These are phyloP conservation scores for Trametes punicea DNA, from an alignment of 768 basidiomycete genomes.

Conservation along the genomic window DNA sequence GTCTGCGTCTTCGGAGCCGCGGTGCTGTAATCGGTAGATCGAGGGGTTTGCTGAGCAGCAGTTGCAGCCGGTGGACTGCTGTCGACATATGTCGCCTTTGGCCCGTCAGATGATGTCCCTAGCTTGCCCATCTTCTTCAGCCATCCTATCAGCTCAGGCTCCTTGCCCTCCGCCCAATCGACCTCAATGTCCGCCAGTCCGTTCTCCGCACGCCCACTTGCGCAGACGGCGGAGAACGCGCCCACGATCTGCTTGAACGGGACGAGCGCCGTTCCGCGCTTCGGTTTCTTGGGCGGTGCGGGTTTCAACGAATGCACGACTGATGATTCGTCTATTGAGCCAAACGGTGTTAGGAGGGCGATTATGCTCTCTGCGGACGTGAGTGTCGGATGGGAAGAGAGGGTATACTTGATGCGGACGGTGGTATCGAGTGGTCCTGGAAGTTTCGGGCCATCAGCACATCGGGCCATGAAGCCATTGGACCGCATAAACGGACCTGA, in stretches of 20 bases:
- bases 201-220: constrained; percentile 46
- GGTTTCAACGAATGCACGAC: constrained; percentile 69
- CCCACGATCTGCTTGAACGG: constrained; percentile 74
- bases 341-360: constrained; percentile 55
- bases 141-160: constrained; percentile 72
- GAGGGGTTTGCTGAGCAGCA: neutral
- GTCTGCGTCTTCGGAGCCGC: neutral
- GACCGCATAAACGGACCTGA: constrained; percentile 37
- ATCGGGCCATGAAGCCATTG: no score
- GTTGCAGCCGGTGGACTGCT: neutral
- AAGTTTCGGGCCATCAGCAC: neutral
- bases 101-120: neutral
- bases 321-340: constrained; percentile 56
- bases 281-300: constrained; percentile 52
- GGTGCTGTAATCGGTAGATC: neutral
- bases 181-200: constrained; percentile 64
- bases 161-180: constrained; percentile 69
- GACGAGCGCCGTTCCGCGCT: constrained; percentile 66
- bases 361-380: constrained; percentile 48
- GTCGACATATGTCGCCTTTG: neutral
- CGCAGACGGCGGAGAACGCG: constrained; percentile 74
- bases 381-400: constrained; percentile 56
- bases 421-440: constrained; percentile 70
- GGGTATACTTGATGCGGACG: constrained; percentile 64
- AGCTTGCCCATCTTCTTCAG: constrained; percentile 46